Evolutionary conservation across 1,139 yeast genomes (phyloP), one percentile per base, ranked within the genome.

Genomic region (Pichia sp.): DNA sequence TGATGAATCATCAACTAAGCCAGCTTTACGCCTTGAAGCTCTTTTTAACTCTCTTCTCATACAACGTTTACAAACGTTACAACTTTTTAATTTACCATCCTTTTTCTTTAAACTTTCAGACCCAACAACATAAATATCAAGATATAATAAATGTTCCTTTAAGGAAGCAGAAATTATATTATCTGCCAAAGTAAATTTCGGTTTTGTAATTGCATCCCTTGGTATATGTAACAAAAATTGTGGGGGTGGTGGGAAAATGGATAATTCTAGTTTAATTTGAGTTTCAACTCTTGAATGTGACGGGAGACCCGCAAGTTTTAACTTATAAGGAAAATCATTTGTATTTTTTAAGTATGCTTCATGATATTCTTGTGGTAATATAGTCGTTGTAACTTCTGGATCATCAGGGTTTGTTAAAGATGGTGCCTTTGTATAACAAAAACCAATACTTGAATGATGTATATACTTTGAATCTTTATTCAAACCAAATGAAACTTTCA

Each of bases 31-130:
- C 75, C 93, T 84, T 53, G 93, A 86, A 0, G 98, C 98, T 60
- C 99, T 79, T 69, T 91, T 88, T 64, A 87, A 87, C 68, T 93
- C 98, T 61, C 99, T 78, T 66, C 88, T 85, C 62, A 90, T 83
- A 73, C 99, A 93, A 62, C 95, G 80, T 30, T 83, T 67, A 70
- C 99, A 93, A 58, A 89, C 90, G 62, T 81, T 81, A 60, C 96
- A 87, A 38, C 63, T 58, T 46, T 60, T 60, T 41, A 64, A 31
- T 14, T 52, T 56, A 6, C 52, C 53, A 30, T 62, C 60, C 4
- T 50, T 52, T 10, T 45, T 18, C 11, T 53, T 31, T 3, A 36
- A 42, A 11, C 52, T 45, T 27, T 44, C 51, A 2, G 60, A 74
- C 2, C 88, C 83, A 58, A 85, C 68, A 11, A 86, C 86, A 67